Evolutionary conservation across 2,329 filamentous ascomycete species (phyloP).

Genomic region (Drechmeria coniospora): DNA sequence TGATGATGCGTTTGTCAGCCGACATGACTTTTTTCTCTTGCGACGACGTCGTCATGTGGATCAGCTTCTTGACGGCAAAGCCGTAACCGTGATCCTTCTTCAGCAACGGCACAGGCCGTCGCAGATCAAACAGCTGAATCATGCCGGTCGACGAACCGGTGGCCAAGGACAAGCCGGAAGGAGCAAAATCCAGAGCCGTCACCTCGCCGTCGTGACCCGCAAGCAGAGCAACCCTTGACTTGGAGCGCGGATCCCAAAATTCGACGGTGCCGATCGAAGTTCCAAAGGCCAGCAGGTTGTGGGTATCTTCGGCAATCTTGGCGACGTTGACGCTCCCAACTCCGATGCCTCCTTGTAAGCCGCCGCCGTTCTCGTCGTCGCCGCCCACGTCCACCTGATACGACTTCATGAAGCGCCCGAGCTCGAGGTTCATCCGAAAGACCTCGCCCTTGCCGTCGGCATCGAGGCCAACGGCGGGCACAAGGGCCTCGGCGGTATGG

Average conservation of each 20-base stretch:
- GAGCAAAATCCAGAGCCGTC: constrained; percentile 75
- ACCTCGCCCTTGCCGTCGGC: constrained; percentile 79
- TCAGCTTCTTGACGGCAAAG: constrained; percentile 75
- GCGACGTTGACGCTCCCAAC: constrained; percentile 78
- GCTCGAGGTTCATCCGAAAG: constrained; percentile 79
- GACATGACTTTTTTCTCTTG: constrained; percentile 80
- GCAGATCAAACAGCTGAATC: constrained; percentile 81
- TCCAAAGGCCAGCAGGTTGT: constrained; percentile 84
- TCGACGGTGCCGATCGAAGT: constrained; percentile 92
- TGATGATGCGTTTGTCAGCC: constrained; percentile 89
- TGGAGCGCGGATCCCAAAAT: constrained; percentile 84
- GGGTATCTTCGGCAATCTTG: constrained; percentile 73
- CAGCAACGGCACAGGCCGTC: constrained; percentile 70
- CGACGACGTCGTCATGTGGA: constrained; percentile 53
- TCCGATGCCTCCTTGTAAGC: constrained; percentile 73
- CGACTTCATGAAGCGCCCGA: constrained; percentile 85
- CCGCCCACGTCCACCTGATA: constrained; percentile 84
- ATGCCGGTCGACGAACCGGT: constrained; percentile 80
- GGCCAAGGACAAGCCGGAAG: constrained; percentile 69
- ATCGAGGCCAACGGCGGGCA: constrained; percentile 80
- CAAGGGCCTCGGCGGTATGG: constrained; percentile 65
- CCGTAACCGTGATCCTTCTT: constrained; percentile 95
- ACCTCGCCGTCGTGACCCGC: constrained; percentile 55
- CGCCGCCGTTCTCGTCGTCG: constrained; percentile 62
- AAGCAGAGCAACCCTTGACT: constrained; percentile 65